Evolutionary conservation across 768 basidiomycete species (phyloP), one percentile per base, ranked within the genome.

Genomic region (Exidia glandulosa): DNA sequence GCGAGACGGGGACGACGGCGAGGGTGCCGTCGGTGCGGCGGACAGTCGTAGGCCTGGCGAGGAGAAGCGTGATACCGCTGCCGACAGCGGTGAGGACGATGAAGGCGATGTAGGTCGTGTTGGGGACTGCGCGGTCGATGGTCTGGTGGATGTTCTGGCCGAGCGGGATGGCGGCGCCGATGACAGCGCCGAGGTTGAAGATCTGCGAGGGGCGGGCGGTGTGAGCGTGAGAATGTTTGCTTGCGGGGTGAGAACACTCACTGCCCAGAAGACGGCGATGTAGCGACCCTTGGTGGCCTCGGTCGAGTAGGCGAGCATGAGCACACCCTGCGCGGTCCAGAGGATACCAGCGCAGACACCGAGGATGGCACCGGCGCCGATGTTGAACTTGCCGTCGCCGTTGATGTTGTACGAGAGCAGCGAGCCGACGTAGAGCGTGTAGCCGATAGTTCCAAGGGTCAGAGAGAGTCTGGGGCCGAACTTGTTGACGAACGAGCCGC

Each of bases 141-240:
- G 54, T 6, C 74, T 74, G 13, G 55, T 86, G 68, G 66, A 81
- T 84, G 66, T 90, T 90, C 64, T 81, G 74, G 1, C 81, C 90
- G 36, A 91, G 74, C 14, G 88, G 83, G 32, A 91, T 87, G 9
- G 85, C 75, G 3, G 87, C 81, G 32, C 90, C 89, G 52, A 92
- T 83, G 54, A 93, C 87, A 52, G 84, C 84, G 56, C 77, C 77
- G 57, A 73, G 68, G 62, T 77, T 72, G 72, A 77, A 76, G 63
- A 77, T 73, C 33, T n/a, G n/a, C n/a, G n/a, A n/a, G n/a, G n/a
- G n/a, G n/a, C n/a, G n/a, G n/a, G n/a, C n/a, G n/a, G n/a, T n/a
- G n/a, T n/a, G n/a, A n/a, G n/a, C n/a, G n/a, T n/a, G n/a, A n/a
- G n/a, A n/a, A n/a, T n/a, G n/a, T n/a, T n/a, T n/a, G n/a, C n/a